Evolutionary conservation across 495 filamentous ascomycete genomes (phyloP).

Genomic region (Trichoderma erinaceum): DNA sequence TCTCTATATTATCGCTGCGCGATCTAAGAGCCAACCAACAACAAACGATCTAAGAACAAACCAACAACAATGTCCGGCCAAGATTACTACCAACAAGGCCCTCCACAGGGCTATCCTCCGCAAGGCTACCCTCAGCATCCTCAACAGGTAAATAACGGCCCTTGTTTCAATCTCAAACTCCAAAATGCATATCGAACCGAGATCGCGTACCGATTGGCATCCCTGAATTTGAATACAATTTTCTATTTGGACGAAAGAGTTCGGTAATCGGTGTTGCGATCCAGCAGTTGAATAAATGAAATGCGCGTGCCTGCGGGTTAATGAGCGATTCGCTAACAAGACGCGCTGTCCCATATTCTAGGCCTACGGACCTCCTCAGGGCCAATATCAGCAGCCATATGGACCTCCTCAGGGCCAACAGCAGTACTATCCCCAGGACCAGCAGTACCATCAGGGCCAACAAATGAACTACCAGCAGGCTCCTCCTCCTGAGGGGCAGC

Average conservation of each 20-base stretch:
- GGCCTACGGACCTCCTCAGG: slow-evolving; percentile 27
- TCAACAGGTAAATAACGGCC: slow-evolving; percentile 27
- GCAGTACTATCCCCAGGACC: slow-evolving; percentile 25
- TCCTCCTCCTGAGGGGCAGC: background rate
- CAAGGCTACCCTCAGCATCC: slow-evolving; percentile 31
- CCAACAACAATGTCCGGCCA: slow-evolving; percentile 39
- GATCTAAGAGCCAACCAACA: slow-evolving; percentile 8
- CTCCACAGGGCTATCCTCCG: background rate
- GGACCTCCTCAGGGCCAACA: slow-evolving; percentile 26
- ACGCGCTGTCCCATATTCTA: background rate
- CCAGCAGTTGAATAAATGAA: slow-evolving; percentile 10
- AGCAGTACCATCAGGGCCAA: slow-evolving; percentile 20
- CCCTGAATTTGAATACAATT: background rate
- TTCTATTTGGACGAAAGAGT: background rate
- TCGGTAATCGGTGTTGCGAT: slow-evolving; percentile 4
- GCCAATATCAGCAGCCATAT: background rate
- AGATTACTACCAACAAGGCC: slow-evolving; percentile 37
- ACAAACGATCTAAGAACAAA: slow-evolving; percentile 19
- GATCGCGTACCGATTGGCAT: background rate
- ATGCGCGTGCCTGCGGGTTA: too few relatives aligned
- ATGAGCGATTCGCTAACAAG: slow-evolving; percentile 13
- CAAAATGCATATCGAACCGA: background rate
- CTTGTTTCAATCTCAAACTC: background rate
- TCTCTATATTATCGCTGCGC: background rate
- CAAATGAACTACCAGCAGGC: slow-evolving; percentile 28